Evolutionary conservation across 176 grass and related monocot genomes (phyloP), one percentile per base, ranked within the genome.

Genomic region (Aegilops umbellulata): DNA sequence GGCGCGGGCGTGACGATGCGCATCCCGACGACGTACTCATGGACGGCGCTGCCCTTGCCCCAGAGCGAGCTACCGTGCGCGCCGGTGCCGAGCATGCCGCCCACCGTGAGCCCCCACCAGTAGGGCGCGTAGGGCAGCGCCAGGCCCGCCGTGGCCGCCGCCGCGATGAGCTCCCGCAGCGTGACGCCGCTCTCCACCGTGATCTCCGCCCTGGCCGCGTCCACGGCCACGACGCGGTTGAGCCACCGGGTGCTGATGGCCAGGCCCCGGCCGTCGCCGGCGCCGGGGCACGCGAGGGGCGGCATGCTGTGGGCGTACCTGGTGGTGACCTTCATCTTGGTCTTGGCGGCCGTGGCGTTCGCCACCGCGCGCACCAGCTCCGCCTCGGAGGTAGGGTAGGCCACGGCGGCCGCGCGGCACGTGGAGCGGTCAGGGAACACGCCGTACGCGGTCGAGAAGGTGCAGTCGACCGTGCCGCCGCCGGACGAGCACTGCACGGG

Each of bases 21-120:
- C 58, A 97, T 72, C 16, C 53, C 19, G 7, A 58, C 53, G 53
- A 58, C 53, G 19, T 58, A 58, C 53, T 58, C 53, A 2, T 58
- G 53, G 19, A 58, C 53, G 19, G 53, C 53, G 53, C 53, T 58
- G 53, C 53, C 53, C 19, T 58, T 58, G 53, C 53, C 53, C 19
- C 53, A 58, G 0, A 58, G 53, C 53, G 53, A 58, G 53, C 53
- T 58, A 1, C 69, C 77, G 39, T 97, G 94, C 10, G 94, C 80
- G 22, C 94, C 94, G 1, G 92, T 97, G 65, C 80, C 73, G 14
- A 97, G 65, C 77, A 97, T 71, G 41, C 94, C 94, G 20, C 92
- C 94, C 10, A 94, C 73, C 22, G 92, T 97, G 80, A 94, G 46
- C 22, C 94, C 94, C 85, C 72, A 90, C 92, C 92, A 97, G 88